Evolutionary conservation across 805 yeast species (phyloP).

Genomic region (Pichia thaimueangensis): DNA sequence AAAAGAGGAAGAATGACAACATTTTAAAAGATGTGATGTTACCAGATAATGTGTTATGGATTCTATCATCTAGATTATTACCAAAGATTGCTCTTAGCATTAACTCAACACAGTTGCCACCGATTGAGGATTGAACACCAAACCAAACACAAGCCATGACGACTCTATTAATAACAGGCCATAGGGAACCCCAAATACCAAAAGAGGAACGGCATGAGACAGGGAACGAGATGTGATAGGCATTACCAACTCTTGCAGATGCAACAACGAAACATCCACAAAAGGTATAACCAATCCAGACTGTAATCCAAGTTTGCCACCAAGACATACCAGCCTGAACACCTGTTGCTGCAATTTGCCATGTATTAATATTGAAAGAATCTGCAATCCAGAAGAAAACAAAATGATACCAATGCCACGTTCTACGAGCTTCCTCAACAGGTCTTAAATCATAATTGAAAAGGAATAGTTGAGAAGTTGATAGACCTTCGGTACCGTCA

Average conservation of each 20-base stretch:
- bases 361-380: constrained; percentile 82
- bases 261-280: constrained; percentile 64
- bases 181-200: constrained; percentile 79
- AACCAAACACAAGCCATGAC: constrained; percentile 79
- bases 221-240: constrained; percentile 81
- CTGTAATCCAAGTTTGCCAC: constrained; percentile 91
- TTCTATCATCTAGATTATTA: constrained; percentile 50
- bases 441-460: constrained; percentile 74
- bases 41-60: constrained; percentile 54
- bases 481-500: constrained; percentile 30
- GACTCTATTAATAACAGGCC: constrained; percentile 86
- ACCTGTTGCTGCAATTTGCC: constrained; percentile 89
- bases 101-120: constrained; percentile 73
- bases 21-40: constrained; percentile 63
- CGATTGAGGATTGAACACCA: constrained; percentile 79
- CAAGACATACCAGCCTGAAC: constrained; percentile 70
- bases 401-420: constrained; percentile 83
- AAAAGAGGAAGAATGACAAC: constrained; percentile 70
- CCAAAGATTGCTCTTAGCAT: constrained; percentile 78
- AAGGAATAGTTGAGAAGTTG: constrained; percentile 57
- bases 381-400: constrained; percentile 85
- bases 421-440: constrained; percentile 63
- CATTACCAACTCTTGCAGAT: constrained; percentile 74
- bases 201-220: constrained; percentile 75
- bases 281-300: constrained; percentile 75